Evolutionary conservation across 2,329 filamentous ascomycete species (phyloP).

Genomic region (Raffaelea deltoideospora): DNA sequence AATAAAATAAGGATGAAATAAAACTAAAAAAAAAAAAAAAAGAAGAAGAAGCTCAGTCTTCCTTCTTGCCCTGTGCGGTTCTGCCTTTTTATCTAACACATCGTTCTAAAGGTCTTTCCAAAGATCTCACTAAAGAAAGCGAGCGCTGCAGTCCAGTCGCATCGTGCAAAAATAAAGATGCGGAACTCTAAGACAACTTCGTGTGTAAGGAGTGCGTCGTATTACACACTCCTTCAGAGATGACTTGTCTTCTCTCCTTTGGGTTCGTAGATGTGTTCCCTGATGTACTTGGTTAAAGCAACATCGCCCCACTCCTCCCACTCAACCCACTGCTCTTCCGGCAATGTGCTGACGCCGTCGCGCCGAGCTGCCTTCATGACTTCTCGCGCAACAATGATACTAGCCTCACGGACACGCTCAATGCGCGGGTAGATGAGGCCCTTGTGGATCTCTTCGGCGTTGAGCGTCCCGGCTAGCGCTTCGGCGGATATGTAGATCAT

Average conservation of each 20-base stretch:
- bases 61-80: too few species aligned
- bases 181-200: too few species aligned
- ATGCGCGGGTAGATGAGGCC: constrained; percentile 86
- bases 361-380: constrained; percentile 85
- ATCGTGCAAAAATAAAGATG: too few species aligned
- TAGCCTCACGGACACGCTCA: constrained; percentile 81
- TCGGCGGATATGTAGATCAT: constrained; percentile 95
- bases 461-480: constrained; percentile 64
- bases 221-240: not conserved
- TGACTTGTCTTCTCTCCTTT: not conserved
- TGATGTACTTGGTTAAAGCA: constrained; percentile 43
- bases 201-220: too few species aligned
- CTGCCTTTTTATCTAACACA: too few species aligned
- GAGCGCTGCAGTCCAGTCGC: too few species aligned
- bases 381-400: constrained; percentile 70
- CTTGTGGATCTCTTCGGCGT: constrained; percentile 63
- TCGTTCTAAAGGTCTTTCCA: too few species aligned
- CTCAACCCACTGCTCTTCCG: constrained; percentile 54
- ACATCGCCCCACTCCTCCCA: constrained; percentile 60
- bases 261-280: constrained; percentile 47
- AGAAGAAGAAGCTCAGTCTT: constrained; percentile 1
- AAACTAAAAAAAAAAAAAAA: not conserved
- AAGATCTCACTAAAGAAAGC: too few species aligned
- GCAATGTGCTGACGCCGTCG: constrained; percentile 57
- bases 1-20: not conserved